A percentile compares a stretch with the other conserved stretches of the same genome.
Conservation (phyloP, 2,329 filamentous ascomycete species). For the Hypoxylon sp. region DNA sequence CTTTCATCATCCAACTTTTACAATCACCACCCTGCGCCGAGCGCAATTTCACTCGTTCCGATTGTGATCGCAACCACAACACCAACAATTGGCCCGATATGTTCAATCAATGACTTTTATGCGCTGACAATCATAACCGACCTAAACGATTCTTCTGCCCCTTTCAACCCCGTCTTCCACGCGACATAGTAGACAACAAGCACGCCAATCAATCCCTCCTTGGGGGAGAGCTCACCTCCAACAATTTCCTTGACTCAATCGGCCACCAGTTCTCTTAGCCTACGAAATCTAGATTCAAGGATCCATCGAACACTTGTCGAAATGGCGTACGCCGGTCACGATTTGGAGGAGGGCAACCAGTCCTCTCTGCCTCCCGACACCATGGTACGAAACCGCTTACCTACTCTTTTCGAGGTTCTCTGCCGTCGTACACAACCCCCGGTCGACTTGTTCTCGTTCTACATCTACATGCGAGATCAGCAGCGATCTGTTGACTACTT, state of each 20-base stretch:
- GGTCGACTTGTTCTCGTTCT: slow-evolving; percentile 98
- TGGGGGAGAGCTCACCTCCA: slow-evolving; percentile 21
- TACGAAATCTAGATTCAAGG: slow-evolving; percentile 8
- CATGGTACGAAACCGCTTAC: slow-evolving; percentile 81
- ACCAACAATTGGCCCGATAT: slow-evolving; percentile 9
- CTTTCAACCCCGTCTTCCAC: slow-evolving; percentile 1
- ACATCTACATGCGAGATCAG: slow-evolving; percentile 99
- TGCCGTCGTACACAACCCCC: slow-evolving; percentile 94
- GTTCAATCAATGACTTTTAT: slow-evolving; percentile 23
- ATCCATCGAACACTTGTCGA: slow-evolving; percentile 34
- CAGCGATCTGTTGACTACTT: slow-evolving; percentile 98
- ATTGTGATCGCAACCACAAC: slow-evolving; percentile 25
- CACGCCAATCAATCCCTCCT: slow-evolving; percentile 13
- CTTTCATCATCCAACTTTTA: slow-evolving; percentile 38
- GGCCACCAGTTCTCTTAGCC: slow-evolving; percentile 7
- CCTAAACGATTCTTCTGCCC: slow-evolving; percentile 9
- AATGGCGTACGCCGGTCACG: slow-evolving; percentile 54
- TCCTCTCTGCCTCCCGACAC: slow-evolving; percentile 69
- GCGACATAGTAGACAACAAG: slow-evolving; percentile 17
- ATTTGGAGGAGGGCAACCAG: slow-evolving; percentile 50
- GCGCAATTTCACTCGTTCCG: slow-evolving; percentile 49
- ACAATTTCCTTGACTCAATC: slow-evolving; percentile 2
- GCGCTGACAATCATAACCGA: slow-evolving; percentile 12
- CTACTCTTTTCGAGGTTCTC: slow-evolving; percentile 94
- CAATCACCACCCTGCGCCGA: slow-evolving; percentile 44